Evolutionary conservation across 345 rosid genomes (phyloP).

Genomic region (Pistacia atlantica): DNA sequence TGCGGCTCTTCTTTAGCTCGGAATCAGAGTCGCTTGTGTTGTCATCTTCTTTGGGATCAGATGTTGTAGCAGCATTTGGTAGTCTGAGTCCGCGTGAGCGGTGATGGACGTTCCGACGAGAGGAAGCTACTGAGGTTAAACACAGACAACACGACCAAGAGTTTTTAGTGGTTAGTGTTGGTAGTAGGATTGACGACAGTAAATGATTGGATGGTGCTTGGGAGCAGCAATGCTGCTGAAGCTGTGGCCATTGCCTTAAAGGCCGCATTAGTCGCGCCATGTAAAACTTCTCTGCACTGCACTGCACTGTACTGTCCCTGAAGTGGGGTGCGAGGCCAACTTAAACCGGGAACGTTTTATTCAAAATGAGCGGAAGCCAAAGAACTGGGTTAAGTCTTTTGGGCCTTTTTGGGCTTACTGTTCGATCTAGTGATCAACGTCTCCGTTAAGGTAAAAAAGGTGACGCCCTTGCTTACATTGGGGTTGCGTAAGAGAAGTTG

Average conservation of each 20-base stretch:
- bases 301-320: too few species aligned
- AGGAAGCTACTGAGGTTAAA: conserved; percentile 29
- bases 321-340: background rate
- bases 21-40: conserved; percentile 45
- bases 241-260: conserved; percentile 36
- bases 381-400: background rate
- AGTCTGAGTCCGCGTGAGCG: conserved; percentile 37
- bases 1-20: conserved; percentile 59
- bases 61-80: conserved; percentile 28
- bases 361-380: background rate
- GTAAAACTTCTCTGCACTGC: background rate
- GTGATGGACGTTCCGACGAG: conserved; percentile 32
- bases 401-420: background rate
- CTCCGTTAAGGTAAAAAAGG: too few species aligned
- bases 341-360: background rate
- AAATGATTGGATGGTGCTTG: conserved; percentile 11
- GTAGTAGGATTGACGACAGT: conserved; percentile 20
- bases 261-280: conserved; percentile 62
- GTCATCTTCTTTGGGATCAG: conserved; percentile 31
- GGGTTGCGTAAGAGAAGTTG: too few species aligned
- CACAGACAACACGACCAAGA: conserved; percentile 15
- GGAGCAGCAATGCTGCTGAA: conserved; percentile 21
- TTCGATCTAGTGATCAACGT: background rate
- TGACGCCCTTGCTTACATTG: too few species aligned
- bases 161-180: conserved; percentile 18